phyloP scores from a whole-genome alignment of 2,329 filamentous ascomycete genomes.

The Knufia fluminis region DNA sequence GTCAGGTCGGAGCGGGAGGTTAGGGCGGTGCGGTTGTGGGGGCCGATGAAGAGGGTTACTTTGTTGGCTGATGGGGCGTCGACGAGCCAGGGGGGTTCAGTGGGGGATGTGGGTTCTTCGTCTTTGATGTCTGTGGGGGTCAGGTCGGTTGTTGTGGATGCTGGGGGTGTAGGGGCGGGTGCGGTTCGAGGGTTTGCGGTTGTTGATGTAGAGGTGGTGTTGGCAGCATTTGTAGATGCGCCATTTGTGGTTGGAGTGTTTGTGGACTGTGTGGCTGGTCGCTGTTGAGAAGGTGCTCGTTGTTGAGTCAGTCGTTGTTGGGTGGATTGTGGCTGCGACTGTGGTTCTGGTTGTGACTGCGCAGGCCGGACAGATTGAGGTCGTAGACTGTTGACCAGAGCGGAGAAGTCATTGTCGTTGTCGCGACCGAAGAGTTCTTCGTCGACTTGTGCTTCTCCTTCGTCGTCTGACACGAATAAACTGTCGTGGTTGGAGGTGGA shows the following conservation, averaged over 20 bases:
- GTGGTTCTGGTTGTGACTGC: background rate
- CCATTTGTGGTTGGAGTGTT: conserved; percentile 44
- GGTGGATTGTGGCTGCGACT: conserved; percentile 23
- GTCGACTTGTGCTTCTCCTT: background rate
- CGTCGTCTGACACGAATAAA: conserved; percentile 6
- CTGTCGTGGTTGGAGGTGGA: conserved; percentile 1
- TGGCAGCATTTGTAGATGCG: background rate
- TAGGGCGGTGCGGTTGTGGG: conserved; percentile 10
- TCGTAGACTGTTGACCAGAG: background rate
- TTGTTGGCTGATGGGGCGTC: too few species aligned
- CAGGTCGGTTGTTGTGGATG: too few species aligned
- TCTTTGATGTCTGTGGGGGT: conserved; percentile 13
- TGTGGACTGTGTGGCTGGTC: conserved; percentile 55
- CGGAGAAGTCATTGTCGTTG: background rate
- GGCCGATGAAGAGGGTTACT: conserved; percentile 16
- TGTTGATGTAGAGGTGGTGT: background rate
- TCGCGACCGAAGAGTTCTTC: background rate
- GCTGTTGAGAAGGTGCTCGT: too few species aligned
- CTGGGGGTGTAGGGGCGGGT: too few species aligned
- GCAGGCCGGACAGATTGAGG: background rate
- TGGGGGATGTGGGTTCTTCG: conserved; percentile 8
- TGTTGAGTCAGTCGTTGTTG: too few species aligned
- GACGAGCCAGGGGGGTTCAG: too few species aligned
- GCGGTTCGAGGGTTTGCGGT: background rate
- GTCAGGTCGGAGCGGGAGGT: conserved; percentile 12